phyloP scores from a whole-genome alignment of 2,329 filamentous ascomycete genomes.

The Volutella citrinella region DNA sequence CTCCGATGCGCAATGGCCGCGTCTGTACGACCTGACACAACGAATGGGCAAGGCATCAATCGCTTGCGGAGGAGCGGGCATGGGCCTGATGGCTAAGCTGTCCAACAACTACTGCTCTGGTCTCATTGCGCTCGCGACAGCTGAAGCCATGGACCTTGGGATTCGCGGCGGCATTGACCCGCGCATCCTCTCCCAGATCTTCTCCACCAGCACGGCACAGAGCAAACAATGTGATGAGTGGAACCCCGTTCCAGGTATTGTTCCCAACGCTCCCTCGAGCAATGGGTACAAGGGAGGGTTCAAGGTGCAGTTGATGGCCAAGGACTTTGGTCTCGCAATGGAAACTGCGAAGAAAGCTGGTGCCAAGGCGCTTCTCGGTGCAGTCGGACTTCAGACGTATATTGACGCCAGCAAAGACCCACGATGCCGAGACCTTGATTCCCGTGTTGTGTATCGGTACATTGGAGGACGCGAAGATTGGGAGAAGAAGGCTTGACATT shows the following conservation, averaged over 20 bases:
- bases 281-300: conserved; percentile 11
- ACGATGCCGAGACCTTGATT: conserved; percentile 9
- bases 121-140: conserved; percentile 8
- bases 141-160: conserved; percentile 13
- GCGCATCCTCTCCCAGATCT: conserved; percentile 4
- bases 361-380: conserved; percentile 5
- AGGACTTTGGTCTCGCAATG: conserved; percentile 11
- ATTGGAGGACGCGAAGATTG: conserved; percentile 11
- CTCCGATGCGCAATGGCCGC: too few species aligned
- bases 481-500: conserved; percentile 1
- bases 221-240: conserved; percentile 11
- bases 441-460: conserved; percentile 10
- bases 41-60: too few species aligned
- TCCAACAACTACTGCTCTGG: conserved; percentile 14
- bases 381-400: conserved; percentile 2
- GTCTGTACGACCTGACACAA: too few species aligned
- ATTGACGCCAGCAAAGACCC: conserved; percentile 3
- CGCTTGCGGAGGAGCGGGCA: too few species aligned
- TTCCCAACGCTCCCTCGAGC: conserved; percentile 8
- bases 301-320: conserved; percentile 14
- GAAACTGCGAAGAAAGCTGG: conserved; percentile 3
- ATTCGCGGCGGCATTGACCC: conserved; percentile 12
- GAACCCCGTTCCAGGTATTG: conserved; percentile 9
- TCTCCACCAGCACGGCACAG: conserved; percentile 11
- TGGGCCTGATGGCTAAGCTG: too few species aligned